Evolutionary conservation across 176 grass and related monocot genomes (phyloP).

Genomic region (Elymus sibiricus): DNA sequence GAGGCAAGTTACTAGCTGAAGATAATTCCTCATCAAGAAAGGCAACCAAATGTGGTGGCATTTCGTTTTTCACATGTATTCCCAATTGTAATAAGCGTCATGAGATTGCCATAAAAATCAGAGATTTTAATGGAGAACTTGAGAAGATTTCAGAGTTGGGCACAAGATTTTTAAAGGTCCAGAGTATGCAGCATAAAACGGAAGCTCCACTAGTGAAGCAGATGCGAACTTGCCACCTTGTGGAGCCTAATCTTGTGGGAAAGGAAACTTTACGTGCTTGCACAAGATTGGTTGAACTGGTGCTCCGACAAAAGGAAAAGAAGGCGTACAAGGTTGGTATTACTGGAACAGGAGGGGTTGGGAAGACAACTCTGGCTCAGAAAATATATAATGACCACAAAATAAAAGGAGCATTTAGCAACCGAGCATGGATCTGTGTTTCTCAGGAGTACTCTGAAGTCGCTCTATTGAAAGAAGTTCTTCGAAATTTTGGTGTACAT

Average conservation of each 20-base stretch:
- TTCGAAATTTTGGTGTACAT: not conserved
- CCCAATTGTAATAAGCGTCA: not conserved
- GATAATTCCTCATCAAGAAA: not conserved
- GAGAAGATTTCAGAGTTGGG: not conserved
- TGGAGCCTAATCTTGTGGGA: slow-evolving; percentile 37
- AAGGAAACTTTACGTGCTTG: slow-evolving; percentile 2
- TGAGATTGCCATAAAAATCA: not conserved
- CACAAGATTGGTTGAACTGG: not conserved
- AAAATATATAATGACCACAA: slow-evolving; percentile 27
- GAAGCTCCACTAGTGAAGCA: not conserved
- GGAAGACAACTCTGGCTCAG: slow-evolving; percentile 47
- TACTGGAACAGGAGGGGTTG: slow-evolving; percentile 39
- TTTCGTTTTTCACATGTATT: not conserved
- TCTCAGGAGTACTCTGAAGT: slow-evolving; percentile 25
- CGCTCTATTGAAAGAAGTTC: slow-evolving; percentile 16
- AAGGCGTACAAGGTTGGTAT: slow-evolving; percentile 19
- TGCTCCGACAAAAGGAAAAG: not conserved
- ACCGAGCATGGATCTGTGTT: slow-evolving; percentile 31
- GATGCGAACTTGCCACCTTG: not conserved
- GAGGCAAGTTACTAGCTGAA: not conserved
- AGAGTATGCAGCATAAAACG: not conserved
- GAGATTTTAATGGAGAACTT: not conserved
- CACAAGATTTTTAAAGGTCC: not conserved
- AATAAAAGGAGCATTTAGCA: slow-evolving; percentile 11
- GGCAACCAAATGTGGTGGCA: not conserved